Evolutionary conservation across 129 eudicot genomes (phyloP).

Genomic region (Artemisia tridentata): DNA sequence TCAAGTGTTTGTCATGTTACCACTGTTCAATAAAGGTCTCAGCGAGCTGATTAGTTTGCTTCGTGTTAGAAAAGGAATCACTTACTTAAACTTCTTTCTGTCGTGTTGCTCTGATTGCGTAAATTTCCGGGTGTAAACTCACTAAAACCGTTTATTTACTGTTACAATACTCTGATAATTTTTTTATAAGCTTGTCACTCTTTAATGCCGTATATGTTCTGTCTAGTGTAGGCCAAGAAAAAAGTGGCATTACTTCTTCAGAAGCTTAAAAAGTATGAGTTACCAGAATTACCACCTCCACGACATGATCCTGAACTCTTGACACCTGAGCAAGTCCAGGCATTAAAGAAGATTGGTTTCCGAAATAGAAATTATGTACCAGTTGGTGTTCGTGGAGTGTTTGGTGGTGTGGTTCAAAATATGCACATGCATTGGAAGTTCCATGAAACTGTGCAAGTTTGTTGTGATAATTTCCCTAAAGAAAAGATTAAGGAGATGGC

Average conservation of each 20-base stretch:
- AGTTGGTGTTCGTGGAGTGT: conserved; percentile 99
- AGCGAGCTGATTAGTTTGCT: too few species aligned
- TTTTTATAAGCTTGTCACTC: neutral
- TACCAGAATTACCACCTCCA: conserved; percentile 92
- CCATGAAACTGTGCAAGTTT: conserved; percentile 97
- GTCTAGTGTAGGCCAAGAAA: conserved; percentile 82
- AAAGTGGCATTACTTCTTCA: conserved; percentile 98
- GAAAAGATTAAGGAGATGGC: conserved; percentile 99
- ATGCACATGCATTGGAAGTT: conserved; percentile 99
- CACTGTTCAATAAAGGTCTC: too few species aligned
- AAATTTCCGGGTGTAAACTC: too few species aligned
- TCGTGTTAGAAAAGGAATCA: too few species aligned
- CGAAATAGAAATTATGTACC: conserved; percentile 84
- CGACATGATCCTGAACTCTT: conserved; percentile 93
- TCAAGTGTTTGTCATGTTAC: too few species aligned
- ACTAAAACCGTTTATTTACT: neutral
- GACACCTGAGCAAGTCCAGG: conserved; percentile 89
- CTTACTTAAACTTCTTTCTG: too few species aligned
- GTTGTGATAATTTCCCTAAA: conserved; percentile 97
- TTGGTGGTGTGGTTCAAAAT: conserved; percentile 98
- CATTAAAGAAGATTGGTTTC: conserved; percentile 87
- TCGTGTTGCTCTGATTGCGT: too few species aligned
- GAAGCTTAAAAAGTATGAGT: conserved; percentile 92
- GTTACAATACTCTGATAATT: neutral
- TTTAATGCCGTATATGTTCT: conserved; percentile 1